These are phyloP conservation scores for Suillus luteus DNA, from an alignment of 768 basidiomycete genomes.

Conservation along the genomic window DNA sequence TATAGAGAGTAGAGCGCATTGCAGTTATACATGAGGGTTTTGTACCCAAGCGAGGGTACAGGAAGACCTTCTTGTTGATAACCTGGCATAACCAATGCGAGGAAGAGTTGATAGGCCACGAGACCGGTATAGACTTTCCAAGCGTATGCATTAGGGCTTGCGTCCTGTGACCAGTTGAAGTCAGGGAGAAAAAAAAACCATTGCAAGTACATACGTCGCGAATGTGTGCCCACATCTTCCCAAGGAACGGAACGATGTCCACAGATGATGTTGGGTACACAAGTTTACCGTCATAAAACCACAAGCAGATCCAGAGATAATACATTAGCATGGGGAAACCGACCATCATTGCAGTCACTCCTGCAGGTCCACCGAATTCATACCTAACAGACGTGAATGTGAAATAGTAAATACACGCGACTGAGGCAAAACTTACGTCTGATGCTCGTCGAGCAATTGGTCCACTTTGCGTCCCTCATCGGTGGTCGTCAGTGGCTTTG, in stretches of 20 bases:
- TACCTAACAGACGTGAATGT: conserved; percentile 51
- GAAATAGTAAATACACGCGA: background rate
- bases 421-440: conserved; percentile 41
- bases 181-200: background rate
- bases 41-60: conserved; percentile 91
- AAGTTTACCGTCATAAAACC: conserved; percentile 90
- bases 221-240: conserved; percentile 84
- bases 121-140: conserved; percentile 90
- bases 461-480: conserved; percentile 77
- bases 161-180: conserved; percentile 58
- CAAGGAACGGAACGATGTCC: conserved; percentile 77
- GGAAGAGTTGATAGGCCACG: conserved; percentile 84
- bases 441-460: conserved; percentile 71
- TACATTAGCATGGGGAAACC: conserved; percentile 97
- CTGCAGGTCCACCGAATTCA: conserved; percentile 95
- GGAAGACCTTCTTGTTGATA: conserved; percentile 94
- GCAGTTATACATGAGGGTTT: conserved; percentile 94
- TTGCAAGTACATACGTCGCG: conserved; percentile 54
- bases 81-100: conserved; percentile 90
- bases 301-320: conserved; percentile 97
- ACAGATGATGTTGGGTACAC: conserved; percentile 66
- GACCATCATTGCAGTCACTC: conserved; percentile 90
- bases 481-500: conserved; percentile 42
- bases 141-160: conserved; percentile 85
- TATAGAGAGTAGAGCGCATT: conserved; percentile 89